These are phyloP conservation scores for Leccinum subgranulosum DNA, from an alignment of 768 basidiomycete genomes.

Conservation along the genomic window DNA sequence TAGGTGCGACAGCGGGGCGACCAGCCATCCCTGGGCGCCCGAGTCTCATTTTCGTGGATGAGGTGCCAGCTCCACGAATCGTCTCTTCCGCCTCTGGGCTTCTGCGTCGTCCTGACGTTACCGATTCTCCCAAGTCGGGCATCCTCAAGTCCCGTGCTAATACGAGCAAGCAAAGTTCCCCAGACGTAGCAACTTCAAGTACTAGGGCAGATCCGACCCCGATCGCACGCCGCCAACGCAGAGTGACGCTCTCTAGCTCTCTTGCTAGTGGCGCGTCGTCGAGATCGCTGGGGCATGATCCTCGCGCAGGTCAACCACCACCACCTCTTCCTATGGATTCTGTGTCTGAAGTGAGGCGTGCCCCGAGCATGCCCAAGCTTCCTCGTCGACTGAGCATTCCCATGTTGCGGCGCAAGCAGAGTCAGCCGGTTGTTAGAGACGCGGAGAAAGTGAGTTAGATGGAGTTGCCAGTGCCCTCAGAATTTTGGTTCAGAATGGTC, in stretches of 20 bases:
- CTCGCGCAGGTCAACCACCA: not conserved
- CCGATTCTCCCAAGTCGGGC: constrained; percentile 9
- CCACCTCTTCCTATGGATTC: not conserved
- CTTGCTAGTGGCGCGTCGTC: not conserved
- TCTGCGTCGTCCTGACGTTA: constrained; percentile 1
- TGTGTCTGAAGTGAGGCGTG: constrained; percentile 7
- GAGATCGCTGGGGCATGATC: not conserved
- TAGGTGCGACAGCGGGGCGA: not conserved
- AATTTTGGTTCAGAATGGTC: not conserved
- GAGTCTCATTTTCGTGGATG: constrained; percentile 9
- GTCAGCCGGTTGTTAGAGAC: constrained; percentile 6
- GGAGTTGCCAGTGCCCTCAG: not conserved
- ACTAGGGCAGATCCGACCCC: not conserved
- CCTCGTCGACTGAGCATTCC: constrained; percentile 30
- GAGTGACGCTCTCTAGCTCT: constrained; percentile 21
- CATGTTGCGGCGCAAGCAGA: constrained; percentile 28
- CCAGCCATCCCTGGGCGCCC: constrained; percentile 11
- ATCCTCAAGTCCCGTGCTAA: constrained; percentile 16
- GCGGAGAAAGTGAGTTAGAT: not conserved
- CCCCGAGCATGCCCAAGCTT: constrained; percentile 22
- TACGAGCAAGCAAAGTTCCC: constrained; percentile 6
- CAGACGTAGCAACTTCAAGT: not conserved
- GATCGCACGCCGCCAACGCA: constrained; percentile 11
- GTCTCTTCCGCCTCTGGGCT: not conserved
- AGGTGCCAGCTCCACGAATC: not conserved